Evolutionary conservation across 495 filamentous ascomycete genomes (phyloP).

Genomic region (Xylaria telfairii): DNA sequence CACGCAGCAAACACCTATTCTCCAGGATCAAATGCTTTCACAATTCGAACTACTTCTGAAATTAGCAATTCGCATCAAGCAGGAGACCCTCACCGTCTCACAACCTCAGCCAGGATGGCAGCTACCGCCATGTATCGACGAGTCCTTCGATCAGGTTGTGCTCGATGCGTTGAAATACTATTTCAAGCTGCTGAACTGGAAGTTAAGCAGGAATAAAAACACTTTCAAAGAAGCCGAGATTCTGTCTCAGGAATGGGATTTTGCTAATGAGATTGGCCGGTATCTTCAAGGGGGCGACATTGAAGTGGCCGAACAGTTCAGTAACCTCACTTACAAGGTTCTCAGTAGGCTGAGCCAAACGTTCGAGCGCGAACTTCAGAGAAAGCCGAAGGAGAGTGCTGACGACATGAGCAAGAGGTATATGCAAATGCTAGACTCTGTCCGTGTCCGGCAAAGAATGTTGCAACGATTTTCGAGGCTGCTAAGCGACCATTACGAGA

Average conservation of each 20-base stretch:
- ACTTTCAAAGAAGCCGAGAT: slow-evolving; percentile 99
- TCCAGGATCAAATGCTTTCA: slow-evolving; percentile 95
- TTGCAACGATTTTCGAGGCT: slow-evolving; percentile 78
- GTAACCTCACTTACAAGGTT: slow-evolving; percentile 88
- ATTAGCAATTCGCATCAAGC: slow-evolving; percentile 89
- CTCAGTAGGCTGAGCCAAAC: slow-evolving; percentile 84
- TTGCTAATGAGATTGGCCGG: slow-evolving; percentile 88
- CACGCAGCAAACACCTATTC: slow-evolving; percentile 81
- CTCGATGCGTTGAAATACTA: slow-evolving; percentile 96
- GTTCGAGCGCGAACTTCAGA: slow-evolving; percentile 89
- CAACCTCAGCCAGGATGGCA: slow-evolving; percentile 94
- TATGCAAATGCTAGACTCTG: slow-evolving; percentile 92
- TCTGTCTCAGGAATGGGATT: slow-evolving; percentile 95
- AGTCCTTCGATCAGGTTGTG: slow-evolving; percentile 94
- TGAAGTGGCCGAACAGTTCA: slow-evolving; percentile 98
- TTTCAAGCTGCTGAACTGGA: slow-evolving; percentile 96
- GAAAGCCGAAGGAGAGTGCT: slow-evolving; percentile 79
- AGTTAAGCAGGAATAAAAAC: slow-evolving; percentile 95
- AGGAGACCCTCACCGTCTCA: slow-evolving; percentile 81
- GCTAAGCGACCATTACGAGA: slow-evolving; percentile 91
- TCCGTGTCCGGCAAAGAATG: slow-evolving; percentile 90
- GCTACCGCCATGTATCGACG: slow-evolving; percentile 92
- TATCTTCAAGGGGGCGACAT: slow-evolving; percentile 91
- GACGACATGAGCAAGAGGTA: slow-evolving; percentile 95
- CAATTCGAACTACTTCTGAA: slow-evolving; percentile 94